Evolutionary conservation across 2,329 filamentous ascomycete species (phyloP), one percentile per base, ranked within the genome.

Genomic region (Balansia obtecta): DNA sequence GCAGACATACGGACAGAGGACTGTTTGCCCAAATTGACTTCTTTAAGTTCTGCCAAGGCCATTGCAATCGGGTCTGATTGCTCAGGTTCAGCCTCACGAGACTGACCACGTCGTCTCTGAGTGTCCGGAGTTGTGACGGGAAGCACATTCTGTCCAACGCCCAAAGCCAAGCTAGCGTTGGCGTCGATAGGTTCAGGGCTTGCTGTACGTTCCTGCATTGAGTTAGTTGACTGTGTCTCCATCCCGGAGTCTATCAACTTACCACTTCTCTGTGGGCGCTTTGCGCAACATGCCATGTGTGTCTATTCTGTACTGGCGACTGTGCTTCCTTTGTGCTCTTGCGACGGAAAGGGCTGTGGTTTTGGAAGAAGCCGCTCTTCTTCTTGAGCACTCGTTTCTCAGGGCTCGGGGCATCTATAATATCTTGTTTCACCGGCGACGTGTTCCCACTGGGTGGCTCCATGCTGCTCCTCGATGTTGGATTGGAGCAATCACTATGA

Each of bases 71-170:
- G 93, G 60, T 98, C 93, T 15, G 77, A 68, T 22, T 88, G 84
- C 30, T 86, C 83, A 34, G 68, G 64, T 50, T 63, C 73, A 57
- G 63, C 62, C 45, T 61, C 65, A 33, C 63, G 66, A 52, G 52
- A 45, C 16, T 57, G 56, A 8, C 58, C 59, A 18, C 56, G 55
- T 32, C 58, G 56, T 18, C 63, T 61, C 55, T 75, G 75, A 56
- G 75, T 77, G 53, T 91, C 86, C 0, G 88, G 84, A 9, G 85
- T 85, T 12, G 86, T 85, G 10, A 98, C 91, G 51, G 95, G 83
- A 60, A 98, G 95, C 11, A 98, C 88, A 60, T 98, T 98, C 60
- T 94, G 88, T 8, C 93, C 93, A 50, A 98, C 80, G 60, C 96
- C 96, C 30, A 98, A 75, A 54, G 95, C 91, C 59, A 97, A 83